Conservation (phyloP, 1,284 basidiomycete genomes). For the Fistulinella staudtii region DNA sequence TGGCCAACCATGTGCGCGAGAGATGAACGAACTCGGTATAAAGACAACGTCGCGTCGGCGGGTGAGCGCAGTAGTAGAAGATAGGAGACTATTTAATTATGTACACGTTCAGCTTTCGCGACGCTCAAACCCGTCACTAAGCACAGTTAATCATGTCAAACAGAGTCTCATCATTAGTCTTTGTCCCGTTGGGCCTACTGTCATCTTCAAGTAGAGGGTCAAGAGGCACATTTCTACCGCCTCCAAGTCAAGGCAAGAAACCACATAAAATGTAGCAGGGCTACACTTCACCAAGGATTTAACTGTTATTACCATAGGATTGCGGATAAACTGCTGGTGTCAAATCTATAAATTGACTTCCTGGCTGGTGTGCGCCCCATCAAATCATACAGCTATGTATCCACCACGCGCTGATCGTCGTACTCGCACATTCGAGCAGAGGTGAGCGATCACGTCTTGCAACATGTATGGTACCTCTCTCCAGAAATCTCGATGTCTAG, state of each 20-base stretch:
- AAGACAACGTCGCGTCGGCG: slow-evolving; percentile 1
- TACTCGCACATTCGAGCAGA: slow-evolving; percentile 68
- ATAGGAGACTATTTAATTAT: slow-evolving; percentile 24
- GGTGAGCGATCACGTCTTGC: slow-evolving; percentile 67
- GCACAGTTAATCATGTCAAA: too few relatives aligned
- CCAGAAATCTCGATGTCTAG: slow-evolving; percentile 84
- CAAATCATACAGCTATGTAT: slow-evolving; percentile 66
- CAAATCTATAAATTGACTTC: slow-evolving; percentile 5
- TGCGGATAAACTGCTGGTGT: slow-evolving; percentile 7
- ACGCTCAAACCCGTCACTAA: slow-evolving; percentile 7
- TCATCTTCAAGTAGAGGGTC: too few relatives aligned
- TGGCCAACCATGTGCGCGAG: slow-evolving; percentile 32
- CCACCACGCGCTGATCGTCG: slow-evolving; percentile 63
- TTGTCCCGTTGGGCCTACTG: too few relatives aligned
- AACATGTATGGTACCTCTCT: slow-evolving; percentile 82
- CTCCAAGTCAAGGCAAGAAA: too few relatives aligned
- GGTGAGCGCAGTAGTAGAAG: slow-evolving; percentile 3
- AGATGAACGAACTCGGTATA: not conserved
- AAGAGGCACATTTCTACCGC: too few relatives aligned
- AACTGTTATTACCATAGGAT: slow-evolving; percentile 2
- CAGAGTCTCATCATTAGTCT: too few relatives aligned
- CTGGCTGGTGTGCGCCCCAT: not conserved
- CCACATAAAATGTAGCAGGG: too few relatives aligned
- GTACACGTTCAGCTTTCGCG: slow-evolving; percentile 18
- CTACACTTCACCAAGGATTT: too few relatives aligned